These are phyloP conservation scores for Venturia effusa DNA, from an alignment of 2,329 filamentous ascomycete genomes.

Conservation along the genomic window DNA sequence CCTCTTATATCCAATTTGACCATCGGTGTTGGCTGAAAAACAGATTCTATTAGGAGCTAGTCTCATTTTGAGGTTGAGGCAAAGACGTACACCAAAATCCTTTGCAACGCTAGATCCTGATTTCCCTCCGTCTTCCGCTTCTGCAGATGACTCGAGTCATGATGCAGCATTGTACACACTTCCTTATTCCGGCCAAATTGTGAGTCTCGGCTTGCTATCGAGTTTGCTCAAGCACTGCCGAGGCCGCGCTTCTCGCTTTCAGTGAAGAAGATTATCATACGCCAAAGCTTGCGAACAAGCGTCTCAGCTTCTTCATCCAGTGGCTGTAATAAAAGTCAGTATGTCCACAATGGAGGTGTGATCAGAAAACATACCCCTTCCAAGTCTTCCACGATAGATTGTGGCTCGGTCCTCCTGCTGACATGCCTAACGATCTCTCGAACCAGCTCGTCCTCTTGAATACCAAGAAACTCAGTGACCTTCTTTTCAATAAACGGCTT, in stretches of 20 bases:
- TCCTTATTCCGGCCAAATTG: neutral
- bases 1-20: neutral
- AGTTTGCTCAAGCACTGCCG: neutral
- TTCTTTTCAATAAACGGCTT: slow-evolving; percentile 96
- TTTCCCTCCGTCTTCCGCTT: neutral
- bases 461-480: slow-evolving; percentile 89
- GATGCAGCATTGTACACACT: neutral
- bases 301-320: slow-evolving; percentile 92
- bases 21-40: neutral
- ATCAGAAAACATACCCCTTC: slow-evolving; percentile 54
- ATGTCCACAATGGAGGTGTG: slow-evolving; percentile 11
- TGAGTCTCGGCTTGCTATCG: neutral
- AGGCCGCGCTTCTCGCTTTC: slow-evolving; percentile 68
- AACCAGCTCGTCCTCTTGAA: slow-evolving; percentile 91
- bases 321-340: slow-evolving; percentile 45
- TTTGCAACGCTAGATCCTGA: neutral
- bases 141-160: neutral
- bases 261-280: slow-evolving; percentile 96
- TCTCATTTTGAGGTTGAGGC: neutral
- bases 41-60: neutral
- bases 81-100: neutral
- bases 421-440: slow-evolving; percentile 87
- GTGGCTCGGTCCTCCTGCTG: slow-evolving; percentile 61
- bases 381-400: slow-evolving; percentile 72
- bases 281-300: slow-evolving; percentile 92